These are phyloP conservation scores for Trametopsis cervina DNA, from an alignment of 768 basidiomycete genomes.

Conservation along the genomic window DNA sequence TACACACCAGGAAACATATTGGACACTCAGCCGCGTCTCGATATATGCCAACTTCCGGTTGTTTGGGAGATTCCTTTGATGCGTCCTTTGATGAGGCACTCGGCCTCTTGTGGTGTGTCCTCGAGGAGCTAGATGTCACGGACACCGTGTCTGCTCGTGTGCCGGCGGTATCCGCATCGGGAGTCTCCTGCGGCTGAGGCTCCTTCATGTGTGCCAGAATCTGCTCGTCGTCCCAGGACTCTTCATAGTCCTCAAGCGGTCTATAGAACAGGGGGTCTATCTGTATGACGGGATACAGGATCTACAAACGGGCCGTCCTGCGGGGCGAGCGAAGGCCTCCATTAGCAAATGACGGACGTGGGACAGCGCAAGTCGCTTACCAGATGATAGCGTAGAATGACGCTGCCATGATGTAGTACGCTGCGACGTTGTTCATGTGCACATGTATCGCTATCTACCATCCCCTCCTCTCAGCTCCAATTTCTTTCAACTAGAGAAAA, in stretches of 20 bases:
- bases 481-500: not conserved
- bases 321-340: not conserved
- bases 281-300: slow-evolving; percentile 48
- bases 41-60: slow-evolving; percentile 76
- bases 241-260: slow-evolving; percentile 89
- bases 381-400: slow-evolving; percentile 23
- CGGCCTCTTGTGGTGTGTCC: slow-evolving; percentile 49
- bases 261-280: slow-evolving; percentile 85
- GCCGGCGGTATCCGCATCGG: slow-evolving; percentile 31
- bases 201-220: slow-evolving; percentile 79
- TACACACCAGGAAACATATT: slow-evolving; percentile 90
- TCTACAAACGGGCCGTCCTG: slow-evolving; percentile 37
- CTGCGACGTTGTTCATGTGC: slow-evolving; percentile 16
- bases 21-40: slow-evolving; percentile 89
- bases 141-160: slow-evolving; percentile 39
- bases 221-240: slow-evolving; percentile 83
- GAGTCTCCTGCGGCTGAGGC: slow-evolving; percentile 42
- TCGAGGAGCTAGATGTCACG: slow-evolving; percentile 24
- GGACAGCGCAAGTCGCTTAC: slow-evolving; percentile 10
- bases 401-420: slow-evolving; percentile 24
- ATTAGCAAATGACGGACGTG: too few species aligned
- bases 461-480: too few species aligned
- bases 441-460: slow-evolving; percentile 6
- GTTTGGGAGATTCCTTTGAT: slow-evolving; percentile 55
- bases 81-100: slow-evolving; percentile 50